Conservation (phyloP, 495 filamentous ascomycete species). For the Neurospora intermedia region DNA sequence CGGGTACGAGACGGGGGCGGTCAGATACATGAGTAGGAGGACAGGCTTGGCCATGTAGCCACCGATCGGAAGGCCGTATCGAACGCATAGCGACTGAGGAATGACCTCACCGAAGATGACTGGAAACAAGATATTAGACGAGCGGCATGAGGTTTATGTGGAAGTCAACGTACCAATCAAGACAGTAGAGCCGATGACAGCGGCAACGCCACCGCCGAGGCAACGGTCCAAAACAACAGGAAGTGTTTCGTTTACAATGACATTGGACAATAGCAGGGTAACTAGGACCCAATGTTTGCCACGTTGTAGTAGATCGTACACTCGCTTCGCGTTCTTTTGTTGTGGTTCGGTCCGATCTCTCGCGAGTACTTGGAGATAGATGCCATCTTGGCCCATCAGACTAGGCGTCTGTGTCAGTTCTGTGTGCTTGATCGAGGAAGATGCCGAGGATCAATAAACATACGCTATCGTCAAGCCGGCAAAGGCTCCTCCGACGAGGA, state of each 20-base stretch:
- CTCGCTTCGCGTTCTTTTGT: slow-evolving; percentile 68
- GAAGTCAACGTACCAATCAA: slow-evolving; percentile 61
- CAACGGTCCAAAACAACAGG: slow-evolving; percentile 91
- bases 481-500: slow-evolving; percentile 85
- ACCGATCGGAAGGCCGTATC: slow-evolving; percentile 93
- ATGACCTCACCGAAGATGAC: slow-evolving; percentile 97
- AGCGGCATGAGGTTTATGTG: neutral
- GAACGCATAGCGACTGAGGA: slow-evolving; percentile 91
- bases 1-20: slow-evolving; percentile 79
- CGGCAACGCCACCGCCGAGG: slow-evolving; percentile 88
- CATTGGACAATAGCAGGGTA: slow-evolving; percentile 85
- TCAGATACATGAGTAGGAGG: slow-evolving; percentile 79
- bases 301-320: slow-evolving; percentile 67
- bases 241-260: slow-evolving; percentile 96
- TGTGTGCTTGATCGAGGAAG: neutral
- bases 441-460: slow-evolving; percentile 6
- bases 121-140: slow-evolving; percentile 19
- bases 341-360: slow-evolving; percentile 59
- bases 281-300: slow-evolving; percentile 99
- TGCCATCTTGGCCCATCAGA: slow-evolving; percentile 82
- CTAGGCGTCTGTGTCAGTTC: slow-evolving; percentile 19
- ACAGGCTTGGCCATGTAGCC: slow-evolving; percentile 90
- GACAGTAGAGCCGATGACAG: slow-evolving; percentile 82
- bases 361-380: slow-evolving; percentile 95
- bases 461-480: slow-evolving; percentile 89